phyloP scores from a whole-genome alignment of 305 asterid species.

The Vinca major region DNA sequence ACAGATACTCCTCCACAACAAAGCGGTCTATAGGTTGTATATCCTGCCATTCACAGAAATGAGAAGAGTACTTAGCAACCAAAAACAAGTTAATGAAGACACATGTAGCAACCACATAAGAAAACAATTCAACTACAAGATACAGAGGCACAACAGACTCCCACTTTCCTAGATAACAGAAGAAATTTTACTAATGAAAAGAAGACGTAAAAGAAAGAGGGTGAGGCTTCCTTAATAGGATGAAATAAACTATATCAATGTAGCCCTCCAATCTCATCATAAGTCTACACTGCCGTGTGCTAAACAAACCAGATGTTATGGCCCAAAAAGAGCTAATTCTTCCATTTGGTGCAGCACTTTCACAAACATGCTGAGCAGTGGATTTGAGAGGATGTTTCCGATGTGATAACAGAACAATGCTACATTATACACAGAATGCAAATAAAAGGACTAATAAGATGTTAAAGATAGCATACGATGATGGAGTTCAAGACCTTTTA shows the following conservation, averaged over 20 bases:
- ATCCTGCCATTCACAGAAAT: conserved; percentile 46
- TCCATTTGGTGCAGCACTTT: neutral
- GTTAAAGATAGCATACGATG: no score
- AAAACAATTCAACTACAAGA: neutral
- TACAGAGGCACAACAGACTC: neutral
- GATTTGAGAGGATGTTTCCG: no score
- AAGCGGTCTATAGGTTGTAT: conserved; percentile 84
- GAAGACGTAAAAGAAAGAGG: neutral
- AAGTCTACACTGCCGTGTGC: neutral
- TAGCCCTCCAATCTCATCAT: neutral
- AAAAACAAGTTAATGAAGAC: neutral
- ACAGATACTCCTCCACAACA: conserved; percentile 86
- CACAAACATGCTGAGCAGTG: neutral
- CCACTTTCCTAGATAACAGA: neutral
- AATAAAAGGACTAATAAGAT: no score
- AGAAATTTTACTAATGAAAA: neutral
- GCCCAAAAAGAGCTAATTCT: neutral
- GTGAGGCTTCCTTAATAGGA: neutral
- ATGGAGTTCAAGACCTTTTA: no score
- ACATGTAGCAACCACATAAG: neutral
- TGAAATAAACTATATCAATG: neutral
- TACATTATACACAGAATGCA: no score
- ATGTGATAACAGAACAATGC: no score
- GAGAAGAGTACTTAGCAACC: conserved; percentile 17
- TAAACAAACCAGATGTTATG: neutral